phyloP scores from a whole-genome alignment of 2,329 filamentous ascomycete species.

The Phoma sp. region DNA sequence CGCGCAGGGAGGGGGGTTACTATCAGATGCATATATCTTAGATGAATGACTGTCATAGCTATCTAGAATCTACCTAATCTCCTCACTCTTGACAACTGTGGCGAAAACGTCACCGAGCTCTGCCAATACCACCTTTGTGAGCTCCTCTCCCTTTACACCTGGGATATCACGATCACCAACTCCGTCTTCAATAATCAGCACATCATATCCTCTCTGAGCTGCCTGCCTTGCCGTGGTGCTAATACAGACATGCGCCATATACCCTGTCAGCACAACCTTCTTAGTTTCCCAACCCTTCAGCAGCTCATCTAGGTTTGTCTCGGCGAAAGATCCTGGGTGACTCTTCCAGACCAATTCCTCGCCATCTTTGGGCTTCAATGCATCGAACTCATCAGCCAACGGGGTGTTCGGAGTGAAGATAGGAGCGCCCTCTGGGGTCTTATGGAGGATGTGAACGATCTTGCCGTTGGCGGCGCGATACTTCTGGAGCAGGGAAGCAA shows the following conservation, averaged over 20 bases:
- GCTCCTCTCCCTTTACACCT: slow-evolving; percentile 60
- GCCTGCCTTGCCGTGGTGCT: slow-evolving; percentile 67
- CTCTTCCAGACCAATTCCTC: too few species aligned
- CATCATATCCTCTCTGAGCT: slow-evolving; percentile 66
- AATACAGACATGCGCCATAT: slow-evolving; percentile 70
- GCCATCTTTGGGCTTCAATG: too few species aligned
- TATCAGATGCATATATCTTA: too few species aligned
- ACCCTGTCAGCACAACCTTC: slow-evolving; percentile 67
- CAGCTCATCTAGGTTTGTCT: slow-evolving; percentile 63
- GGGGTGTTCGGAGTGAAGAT: too few species aligned
- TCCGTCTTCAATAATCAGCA: slow-evolving; percentile 64
- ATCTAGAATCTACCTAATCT: slow-evolving; percentile 52
- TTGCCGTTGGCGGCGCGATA: too few species aligned
- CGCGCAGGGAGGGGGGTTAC: too few species aligned
- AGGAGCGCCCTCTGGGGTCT: too few species aligned
- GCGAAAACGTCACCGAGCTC: slow-evolving; percentile 69
- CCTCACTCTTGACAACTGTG: slow-evolving; percentile 60
- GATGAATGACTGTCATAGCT: too few species aligned
- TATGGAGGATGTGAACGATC: too few species aligned
- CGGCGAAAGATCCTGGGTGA: slow-evolving; percentile 65
- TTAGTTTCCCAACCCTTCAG: slow-evolving; percentile 57
- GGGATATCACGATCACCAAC: slow-evolving; percentile 71
- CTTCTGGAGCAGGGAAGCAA: too few species aligned
- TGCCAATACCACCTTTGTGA: slow-evolving; percentile 55
- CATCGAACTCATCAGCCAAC: too few species aligned